These are phyloP conservation scores for Mycena latifolia DNA, from an alignment of 768 basidiomycete species.

Conservation along the genomic window DNA sequence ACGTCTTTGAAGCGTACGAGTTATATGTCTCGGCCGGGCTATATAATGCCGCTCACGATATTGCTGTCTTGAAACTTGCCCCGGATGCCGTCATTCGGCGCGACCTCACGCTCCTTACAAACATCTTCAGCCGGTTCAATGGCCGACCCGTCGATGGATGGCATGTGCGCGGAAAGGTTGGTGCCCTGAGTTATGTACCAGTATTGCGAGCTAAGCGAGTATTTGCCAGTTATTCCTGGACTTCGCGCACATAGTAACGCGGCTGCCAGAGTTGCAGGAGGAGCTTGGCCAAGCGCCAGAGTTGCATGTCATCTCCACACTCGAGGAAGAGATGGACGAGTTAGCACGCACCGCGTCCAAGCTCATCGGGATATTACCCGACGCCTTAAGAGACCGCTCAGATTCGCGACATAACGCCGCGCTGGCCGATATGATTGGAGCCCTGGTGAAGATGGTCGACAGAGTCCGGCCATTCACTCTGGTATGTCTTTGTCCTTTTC, in stretches of 20 bases:
- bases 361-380: slow-evolving; percentile 76
- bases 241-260: slow-evolving; percentile 73
- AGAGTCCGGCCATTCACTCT: slow-evolving; percentile 69
- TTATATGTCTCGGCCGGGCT: slow-evolving; percentile 78
- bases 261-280: slow-evolving; percentile 65
- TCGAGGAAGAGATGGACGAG: slow-evolving; percentile 60
- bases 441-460: slow-evolving; percentile 71
- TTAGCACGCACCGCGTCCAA: slow-evolving; percentile 71
- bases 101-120: slow-evolving; percentile 71
- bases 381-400: slow-evolving; percentile 67
- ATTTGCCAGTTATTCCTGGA: slow-evolving; percentile 73
- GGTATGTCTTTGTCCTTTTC: slow-evolving; percentile 49
- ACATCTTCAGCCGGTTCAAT: slow-evolving; percentile 77
- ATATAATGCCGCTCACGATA: slow-evolving; percentile 81
- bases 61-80: slow-evolving; percentile 89
- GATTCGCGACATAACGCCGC: slow-evolving; percentile 80
- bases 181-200: slow-evolving; percentile 27
- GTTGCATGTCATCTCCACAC: slow-evolving; percentile 7
- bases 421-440: slow-evolving; percentile 77
- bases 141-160: slow-evolving; percentile 76
- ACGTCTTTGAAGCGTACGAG: slow-evolving; percentile 82
- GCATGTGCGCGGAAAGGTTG: slow-evolving; percentile 87
- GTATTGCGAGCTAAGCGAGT: background rate
- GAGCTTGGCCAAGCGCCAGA: slow-evolving; percentile 25
- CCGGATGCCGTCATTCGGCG: slow-evolving; percentile 86